These are phyloP conservation scores for Trichophyton schoenleinii DNA, from an alignment of 2,329 filamentous ascomycete species.

Conservation along the genomic window DNA sequence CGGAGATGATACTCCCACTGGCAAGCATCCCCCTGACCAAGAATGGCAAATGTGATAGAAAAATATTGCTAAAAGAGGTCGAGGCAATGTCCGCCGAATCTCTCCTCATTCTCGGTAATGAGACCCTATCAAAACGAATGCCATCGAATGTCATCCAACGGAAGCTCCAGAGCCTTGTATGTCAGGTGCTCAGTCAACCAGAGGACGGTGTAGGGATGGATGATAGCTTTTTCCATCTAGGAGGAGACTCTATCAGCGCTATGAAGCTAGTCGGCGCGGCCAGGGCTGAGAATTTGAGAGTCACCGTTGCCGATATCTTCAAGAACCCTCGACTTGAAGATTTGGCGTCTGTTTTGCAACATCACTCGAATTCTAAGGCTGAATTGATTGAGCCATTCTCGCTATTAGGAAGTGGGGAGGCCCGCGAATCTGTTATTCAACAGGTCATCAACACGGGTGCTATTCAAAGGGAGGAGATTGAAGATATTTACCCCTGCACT, in stretches of 20 bases:
- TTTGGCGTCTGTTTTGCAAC: constrained; percentile 18
- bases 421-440: constrained; percentile 4
- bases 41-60: constrained; percentile 31
- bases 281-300: constrained; percentile 10
- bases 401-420: constrained; percentile 8
- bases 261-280: constrained; percentile 20
- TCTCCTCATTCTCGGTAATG: constrained; percentile 10
- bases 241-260: constrained; percentile 15
- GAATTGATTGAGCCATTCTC: constrained; percentile 12
- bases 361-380: background rate
- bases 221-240: constrained; percentile 13
- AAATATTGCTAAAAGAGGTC: constrained; percentile 17
- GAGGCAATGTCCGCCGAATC: constrained; percentile 13
- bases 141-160: constrained; percentile 19
- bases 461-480: constrained; percentile 14
- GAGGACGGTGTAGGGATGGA: constrained; percentile 19
- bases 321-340: constrained; percentile 24
- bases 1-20: constrained; percentile 29
- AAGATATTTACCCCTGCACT: constrained; percentile 23
- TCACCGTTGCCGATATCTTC: constrained; percentile 20
- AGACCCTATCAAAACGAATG: constrained; percentile 6
- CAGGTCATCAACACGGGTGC: constrained; percentile 12
- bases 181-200: constrained; percentile 28
- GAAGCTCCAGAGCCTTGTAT: constrained; percentile 7
- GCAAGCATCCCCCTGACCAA: constrained; percentile 25